Evolutionary conservation across 306 rosid genomes (phyloP), one percentile per base, ranked within the genome.

Genomic region (Glycine latifolia): DNA sequence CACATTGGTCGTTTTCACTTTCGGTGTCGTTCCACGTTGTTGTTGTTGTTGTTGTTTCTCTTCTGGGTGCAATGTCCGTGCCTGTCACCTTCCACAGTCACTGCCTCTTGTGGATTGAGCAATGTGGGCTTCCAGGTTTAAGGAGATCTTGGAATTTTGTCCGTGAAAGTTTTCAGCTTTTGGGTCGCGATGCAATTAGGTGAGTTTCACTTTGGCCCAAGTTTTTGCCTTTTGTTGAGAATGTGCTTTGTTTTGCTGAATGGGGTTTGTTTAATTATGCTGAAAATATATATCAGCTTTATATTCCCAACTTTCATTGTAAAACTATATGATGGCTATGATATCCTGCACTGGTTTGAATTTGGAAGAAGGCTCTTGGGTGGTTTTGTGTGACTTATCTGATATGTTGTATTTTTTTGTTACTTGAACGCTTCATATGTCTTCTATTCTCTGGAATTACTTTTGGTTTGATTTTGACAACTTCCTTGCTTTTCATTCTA

Each of bases 161-260:
- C 37, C 59, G 81, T 84, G 26, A 71, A 26, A 70, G 69, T 80
- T 86, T 81, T 77, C 82, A 15, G 73, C 78, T 85, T 73, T 77
- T 82, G 52, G 82, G 76, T 88, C 87, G 82, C 81, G 8, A 90
- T 90, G 94, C 87, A 88, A 79, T 80, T 82, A 70, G 94, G 90
- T 90, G 67, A 73, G 71, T 76, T 63, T 47, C 56, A 31, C 71
- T 75, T 66, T 5, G 3, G 47, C 47, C 46, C 62, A 67, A 8
- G 49, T 17, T 10, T 49, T 16, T 37, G 46, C 50, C 6, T 46
- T 8, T 71, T 71, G 3, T 17, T 52, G 13, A 56, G 33, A 73
- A 59, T 84, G 63, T 37, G 17, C 31, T 41, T n/a, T 53, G 53
- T 35, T 76, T 76, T 71, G 59, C 46, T 62, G 72, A 26, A 26